These are phyloP conservation scores for Ogataea corticis DNA, from an alignment of 805 yeast species.

Conservation along the genomic window DNA sequence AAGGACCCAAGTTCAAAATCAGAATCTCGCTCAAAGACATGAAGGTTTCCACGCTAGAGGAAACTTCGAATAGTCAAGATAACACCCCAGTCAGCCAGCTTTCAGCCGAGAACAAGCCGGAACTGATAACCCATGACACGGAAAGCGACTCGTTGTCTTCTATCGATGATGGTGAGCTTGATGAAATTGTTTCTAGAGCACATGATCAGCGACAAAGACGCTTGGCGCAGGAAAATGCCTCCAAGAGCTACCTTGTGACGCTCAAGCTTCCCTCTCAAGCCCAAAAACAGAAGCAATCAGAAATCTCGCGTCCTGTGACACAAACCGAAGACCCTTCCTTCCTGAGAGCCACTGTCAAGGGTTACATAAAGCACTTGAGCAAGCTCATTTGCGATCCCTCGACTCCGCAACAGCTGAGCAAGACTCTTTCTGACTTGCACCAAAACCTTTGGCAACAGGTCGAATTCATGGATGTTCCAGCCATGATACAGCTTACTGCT, in stretches of 20 bases:
- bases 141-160: slow-evolving; percentile 13
- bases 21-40: slow-evolving; percentile 12
- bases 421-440: slow-evolving; percentile 10
- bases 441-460: slow-evolving; percentile 13
- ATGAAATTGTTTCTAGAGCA: slow-evolving; percentile 18
- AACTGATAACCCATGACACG: background rate
- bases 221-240: background rate
- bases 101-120: too few relatives aligned
- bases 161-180: slow-evolving; percentile 15
- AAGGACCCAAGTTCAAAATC: slow-evolving; percentile 8
- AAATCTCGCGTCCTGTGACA: background rate
- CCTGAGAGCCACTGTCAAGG: slow-evolving; percentile 8
- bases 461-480: slow-evolving; percentile 11
- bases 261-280: slow-evolving; percentile 10
- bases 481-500: slow-evolving; percentile 11
- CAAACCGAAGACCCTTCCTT: background rate
- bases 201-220: slow-evolving; percentile 11
- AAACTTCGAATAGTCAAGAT: too few relatives aligned
- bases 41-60: background rate
- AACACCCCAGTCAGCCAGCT: too few relatives aligned
- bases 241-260: slow-evolving; percentile 10
- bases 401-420: slow-evolving; percentile 11
- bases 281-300: background rate
- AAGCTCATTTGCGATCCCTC: slow-evolving; percentile 12
- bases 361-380: slow-evolving; percentile 7